Conservation (phyloP, 2,329 filamentous ascomycete species). For the Colletotrichum lupini region DNA sequence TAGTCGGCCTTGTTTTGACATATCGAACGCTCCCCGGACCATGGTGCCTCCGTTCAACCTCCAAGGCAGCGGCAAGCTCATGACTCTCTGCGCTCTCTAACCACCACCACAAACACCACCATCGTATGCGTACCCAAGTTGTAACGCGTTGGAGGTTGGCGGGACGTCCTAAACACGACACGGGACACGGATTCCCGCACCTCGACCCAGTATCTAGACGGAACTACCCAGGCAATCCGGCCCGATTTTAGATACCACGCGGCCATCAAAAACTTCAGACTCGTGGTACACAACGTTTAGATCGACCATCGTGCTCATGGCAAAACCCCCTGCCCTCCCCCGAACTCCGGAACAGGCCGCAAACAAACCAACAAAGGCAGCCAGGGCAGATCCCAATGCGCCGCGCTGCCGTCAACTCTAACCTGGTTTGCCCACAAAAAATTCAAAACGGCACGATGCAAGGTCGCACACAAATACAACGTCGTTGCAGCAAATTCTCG, state of each 20-base stretch:
- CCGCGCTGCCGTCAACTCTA: slow-evolving; percentile 16
- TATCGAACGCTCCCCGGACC: slow-evolving; percentile 17
- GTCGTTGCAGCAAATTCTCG: neutral
- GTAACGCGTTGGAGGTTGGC: neutral
- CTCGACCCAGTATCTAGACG: neutral
- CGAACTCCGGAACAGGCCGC: neutral
- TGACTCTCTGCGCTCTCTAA: slow-evolving; percentile 11
- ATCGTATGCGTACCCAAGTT: neutral
- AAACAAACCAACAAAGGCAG: slow-evolving; percentile 12
- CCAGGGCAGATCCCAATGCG: neutral
- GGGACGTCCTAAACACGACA: slow-evolving; percentile 6
- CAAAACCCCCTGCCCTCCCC: neutral
- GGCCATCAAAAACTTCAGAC: neutral
- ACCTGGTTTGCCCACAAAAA: slow-evolving; percentile 21
- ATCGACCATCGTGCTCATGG: slow-evolving; percentile 13
- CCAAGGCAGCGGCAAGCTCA: slow-evolving; percentile 26
- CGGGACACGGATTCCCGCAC: slow-evolving; percentile 8
- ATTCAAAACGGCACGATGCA: slow-evolving; percentile 10
- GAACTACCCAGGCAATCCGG: slow-evolving; percentile 7
- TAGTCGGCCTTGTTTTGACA: slow-evolving; percentile 9
- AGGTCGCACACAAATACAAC: slow-evolving; percentile 1
- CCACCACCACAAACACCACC: neutral
- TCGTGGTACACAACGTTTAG: neutral
- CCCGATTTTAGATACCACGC: slow-evolving; percentile 10
- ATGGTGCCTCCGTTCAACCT: slow-evolving; percentile 19